These are phyloP conservation scores for Arthrinium puccinioides DNA, from an alignment of 2,329 filamentous ascomycete species.

Conservation along the genomic window DNA sequence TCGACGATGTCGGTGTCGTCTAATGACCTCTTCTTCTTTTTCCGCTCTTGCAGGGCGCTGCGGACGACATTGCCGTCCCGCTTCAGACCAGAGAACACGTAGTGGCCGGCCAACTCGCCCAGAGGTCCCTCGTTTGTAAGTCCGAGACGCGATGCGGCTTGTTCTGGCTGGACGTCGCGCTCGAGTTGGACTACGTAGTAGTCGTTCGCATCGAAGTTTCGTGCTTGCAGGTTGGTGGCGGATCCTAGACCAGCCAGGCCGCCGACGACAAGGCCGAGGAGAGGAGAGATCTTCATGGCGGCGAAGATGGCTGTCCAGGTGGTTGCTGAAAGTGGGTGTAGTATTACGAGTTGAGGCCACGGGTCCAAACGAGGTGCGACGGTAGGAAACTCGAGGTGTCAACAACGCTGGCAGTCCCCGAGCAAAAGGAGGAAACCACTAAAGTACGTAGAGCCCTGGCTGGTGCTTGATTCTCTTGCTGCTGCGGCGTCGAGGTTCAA, in stretches of 20 bases:
- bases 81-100: conserved; percentile 74
- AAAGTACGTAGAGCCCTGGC: too few relatives aligned
- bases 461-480: too few relatives aligned
- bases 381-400: too few relatives aligned
- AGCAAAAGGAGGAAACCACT: too few relatives aligned
- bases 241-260: conserved; percentile 42
- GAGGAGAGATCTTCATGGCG: conserved; percentile 43
- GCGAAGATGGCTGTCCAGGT: neutral
- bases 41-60: conserved; percentile 42
- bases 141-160: conserved; percentile 66
- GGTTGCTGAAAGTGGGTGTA: neutral
- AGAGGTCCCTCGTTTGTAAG: conserved; percentile 75
- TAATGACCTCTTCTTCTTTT: conserved; percentile 50
- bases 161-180: conserved; percentile 53
- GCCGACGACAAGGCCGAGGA: conserved; percentile 40
- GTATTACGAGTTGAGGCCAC: neutral
- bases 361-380: too few relatives aligned
- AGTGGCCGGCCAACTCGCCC: conserved; percentile 70
- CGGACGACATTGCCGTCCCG: conserved; percentile 52
- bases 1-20: conserved; percentile 56
- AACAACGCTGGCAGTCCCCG: too few relatives aligned
- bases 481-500: too few relatives aligned
- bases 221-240: conserved; percentile 41
- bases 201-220: conserved; percentile 74
- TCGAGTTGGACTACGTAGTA: conserved; percentile 90